These are phyloP conservation scores for Alternaria sp. DNA, from an alignment of 2,329 filamentous ascomycete species.

Conservation along the genomic window DNA sequence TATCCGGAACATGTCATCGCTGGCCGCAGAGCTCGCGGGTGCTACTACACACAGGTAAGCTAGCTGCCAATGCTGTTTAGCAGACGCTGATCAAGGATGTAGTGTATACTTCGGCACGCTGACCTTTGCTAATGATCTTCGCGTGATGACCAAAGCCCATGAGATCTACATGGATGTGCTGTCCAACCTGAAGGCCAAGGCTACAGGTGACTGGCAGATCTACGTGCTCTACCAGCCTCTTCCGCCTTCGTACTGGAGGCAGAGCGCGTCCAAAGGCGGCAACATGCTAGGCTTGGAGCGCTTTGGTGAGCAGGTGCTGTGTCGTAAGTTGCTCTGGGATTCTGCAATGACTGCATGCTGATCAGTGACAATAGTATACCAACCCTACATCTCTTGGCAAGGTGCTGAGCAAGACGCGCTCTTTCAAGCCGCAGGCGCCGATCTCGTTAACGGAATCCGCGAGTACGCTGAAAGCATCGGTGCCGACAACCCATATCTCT, in stretches of 20 bases:
- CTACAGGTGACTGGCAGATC: constrained; percentile 41
- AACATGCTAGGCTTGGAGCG: constrained; percentile 51
- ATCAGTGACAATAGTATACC: constrained; percentile 14
- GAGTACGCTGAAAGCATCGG: constrained; percentile 27
- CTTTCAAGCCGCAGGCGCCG: constrained; percentile 25
- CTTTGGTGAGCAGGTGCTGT: constrained; percentile 21
- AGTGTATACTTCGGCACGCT: constrained; percentile 33
- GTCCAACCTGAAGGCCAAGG: constrained; percentile 35
- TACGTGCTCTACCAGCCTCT: constrained; percentile 49
- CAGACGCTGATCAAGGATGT: not conserved
- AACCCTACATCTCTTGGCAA: constrained; percentile 30
- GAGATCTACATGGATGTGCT: constrained; percentile 51
- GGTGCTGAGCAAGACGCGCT: constrained; percentile 26
- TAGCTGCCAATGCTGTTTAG: not conserved
- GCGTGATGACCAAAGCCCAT: constrained; percentile 47
- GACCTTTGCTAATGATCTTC: constrained; percentile 43
- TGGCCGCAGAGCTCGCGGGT: constrained; percentile 26
- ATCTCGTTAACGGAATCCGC: constrained; percentile 20
- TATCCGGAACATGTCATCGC: constrained; percentile 32
- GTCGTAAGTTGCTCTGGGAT: constrained; percentile 16
- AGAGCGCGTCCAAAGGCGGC: constrained; percentile 47
- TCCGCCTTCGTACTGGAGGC: constrained; percentile 45
- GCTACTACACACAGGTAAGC: constrained; percentile 21
- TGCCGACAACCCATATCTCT: constrained; percentile 33
- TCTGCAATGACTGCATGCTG: not conserved